These are phyloP conservation scores for Gonapodya prolifera DNA, from an alignment of 192 early-diverging fungal species.

Conservation along the genomic window DNA sequence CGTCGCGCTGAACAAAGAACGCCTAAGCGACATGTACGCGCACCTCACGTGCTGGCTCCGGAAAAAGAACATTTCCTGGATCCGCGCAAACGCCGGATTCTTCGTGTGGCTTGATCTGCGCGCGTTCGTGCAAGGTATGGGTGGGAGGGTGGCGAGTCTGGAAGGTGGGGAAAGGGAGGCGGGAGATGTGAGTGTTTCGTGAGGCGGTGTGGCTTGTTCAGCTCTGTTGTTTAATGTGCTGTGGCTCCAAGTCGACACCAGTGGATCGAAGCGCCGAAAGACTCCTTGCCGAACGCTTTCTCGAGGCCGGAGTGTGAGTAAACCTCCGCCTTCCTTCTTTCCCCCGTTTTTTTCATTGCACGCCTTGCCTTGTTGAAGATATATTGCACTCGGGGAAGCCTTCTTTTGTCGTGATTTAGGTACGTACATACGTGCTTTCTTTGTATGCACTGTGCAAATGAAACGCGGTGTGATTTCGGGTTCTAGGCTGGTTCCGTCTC, in stretches of 20 bases:
- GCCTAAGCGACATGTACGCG: constrained; percentile 38
- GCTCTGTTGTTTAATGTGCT: not conserved
- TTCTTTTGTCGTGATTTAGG: constrained; percentile 26
- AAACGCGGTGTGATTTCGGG: constrained; percentile 10
- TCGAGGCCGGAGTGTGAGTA: constrained; percentile 25
- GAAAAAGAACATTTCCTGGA: constrained; percentile 29
- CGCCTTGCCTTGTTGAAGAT: no score
- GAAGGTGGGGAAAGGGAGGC: constrained; percentile 22
- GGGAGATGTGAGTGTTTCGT: not conserved
- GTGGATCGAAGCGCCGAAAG: not conserved
- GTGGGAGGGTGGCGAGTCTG: not conserved
- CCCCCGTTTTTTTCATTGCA: not conserved
- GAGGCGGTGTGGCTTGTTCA: not conserved
- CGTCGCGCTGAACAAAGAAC: constrained; percentile 39
- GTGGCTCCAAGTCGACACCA: not conserved
- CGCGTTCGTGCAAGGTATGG: constrained; percentile 12
- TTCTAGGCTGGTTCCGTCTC: constrained; percentile 53
- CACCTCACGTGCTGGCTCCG: constrained; percentile 23
- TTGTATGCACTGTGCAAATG: not conserved
- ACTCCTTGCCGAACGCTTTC: constrained; percentile 3
- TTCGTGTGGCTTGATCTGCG: constrained; percentile 58
- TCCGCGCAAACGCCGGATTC: constrained; percentile 53
- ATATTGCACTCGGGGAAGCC: constrained; percentile 50
- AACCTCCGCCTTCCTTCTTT: not conserved
- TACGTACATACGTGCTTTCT: not conserved